Evolutionary conservation across 208 protist species (phyloP).

Genomic region (Angomonas ambiguus): DNA sequence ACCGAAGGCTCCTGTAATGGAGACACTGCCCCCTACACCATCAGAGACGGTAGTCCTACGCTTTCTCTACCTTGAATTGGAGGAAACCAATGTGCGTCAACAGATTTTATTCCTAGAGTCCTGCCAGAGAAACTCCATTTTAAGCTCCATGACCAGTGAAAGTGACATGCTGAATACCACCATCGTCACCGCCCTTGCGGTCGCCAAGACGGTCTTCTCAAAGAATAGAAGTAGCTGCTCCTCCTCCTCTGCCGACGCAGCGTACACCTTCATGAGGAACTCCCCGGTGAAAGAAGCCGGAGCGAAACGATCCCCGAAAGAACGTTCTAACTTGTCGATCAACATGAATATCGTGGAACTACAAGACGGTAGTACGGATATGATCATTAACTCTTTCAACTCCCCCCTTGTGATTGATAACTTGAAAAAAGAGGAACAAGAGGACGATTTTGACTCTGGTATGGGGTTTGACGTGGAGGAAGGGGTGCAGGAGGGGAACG

Average conservation of each 20-base stretch:
- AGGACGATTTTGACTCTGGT: neutral
- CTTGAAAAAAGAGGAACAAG: neutral
- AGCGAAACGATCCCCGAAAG: neutral
- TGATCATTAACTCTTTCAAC: neutral
- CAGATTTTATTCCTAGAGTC: neutral
- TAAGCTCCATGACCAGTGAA: neutral
- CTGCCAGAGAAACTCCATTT: neutral
- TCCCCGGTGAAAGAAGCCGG: neutral
- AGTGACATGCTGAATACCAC: neutral
- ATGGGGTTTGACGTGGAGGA: neutral
- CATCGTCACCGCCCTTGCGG: neutral
- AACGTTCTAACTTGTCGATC: neutral
- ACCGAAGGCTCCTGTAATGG: too few relatives aligned
- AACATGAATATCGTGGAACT: constrained; percentile 7
- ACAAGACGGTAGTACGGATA: neutral
- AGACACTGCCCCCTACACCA: neutral
- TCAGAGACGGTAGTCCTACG: neutral
- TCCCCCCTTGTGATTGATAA: neutral
- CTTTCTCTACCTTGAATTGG: neutral
- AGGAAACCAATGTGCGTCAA: neutral
- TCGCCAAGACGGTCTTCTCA: neutral
- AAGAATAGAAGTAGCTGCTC: neutral
- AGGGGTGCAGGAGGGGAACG: neutral
- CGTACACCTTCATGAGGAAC: neutral
- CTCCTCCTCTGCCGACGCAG: neutral